These are phyloP conservation scores for Chrysanthemum seticuspe DNA, from an alignment of 129 eudicot genomes.

Conservation along the genomic window DNA sequence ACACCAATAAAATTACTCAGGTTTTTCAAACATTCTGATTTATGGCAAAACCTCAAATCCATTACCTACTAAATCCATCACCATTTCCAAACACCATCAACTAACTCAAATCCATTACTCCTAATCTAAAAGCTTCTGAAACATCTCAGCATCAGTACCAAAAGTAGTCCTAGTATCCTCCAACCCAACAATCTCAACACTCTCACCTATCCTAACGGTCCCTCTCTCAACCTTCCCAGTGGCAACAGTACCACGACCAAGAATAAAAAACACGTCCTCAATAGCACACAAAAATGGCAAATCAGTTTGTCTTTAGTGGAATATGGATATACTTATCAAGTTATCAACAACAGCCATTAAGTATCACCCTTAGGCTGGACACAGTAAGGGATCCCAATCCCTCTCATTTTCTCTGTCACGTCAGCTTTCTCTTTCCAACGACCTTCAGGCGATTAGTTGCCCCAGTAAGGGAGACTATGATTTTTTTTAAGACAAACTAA, in stretches of 20 bases:
- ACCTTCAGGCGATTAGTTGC: too few relatives aligned
- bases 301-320: slow-evolving; percentile 65
- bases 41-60: too few relatives aligned
- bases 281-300: slow-evolving; percentile 65
- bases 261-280: slow-evolving; percentile 79
- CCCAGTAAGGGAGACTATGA: too few relatives aligned
- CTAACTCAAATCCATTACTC: slow-evolving; percentile 16
- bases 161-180: slow-evolving; percentile 58
- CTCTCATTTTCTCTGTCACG: too few relatives aligned
- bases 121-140: slow-evolving; percentile 78
- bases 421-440: too few relatives aligned
- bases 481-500: too few relatives aligned
- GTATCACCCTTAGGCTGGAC: too few relatives aligned
- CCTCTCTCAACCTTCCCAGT: slow-evolving; percentile 88
- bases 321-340: slow-evolving; percentile 66
- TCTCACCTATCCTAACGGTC: slow-evolving; percentile 60
- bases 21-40: too few relatives aligned
- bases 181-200: slow-evolving; percentile 76
- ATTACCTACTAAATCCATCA: too few relatives aligned
- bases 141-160: slow-evolving; percentile 86
- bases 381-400: too few relatives aligned
- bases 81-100: too few relatives aligned
- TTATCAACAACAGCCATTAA: slow-evolving; percentile 72
- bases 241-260: slow-evolving; percentile 91
- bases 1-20: too few relatives aligned